Percentiles rank a stretch among this genome's conserved stretches.
phyloP scores from a whole-genome alignment of 2,329 filamentous ascomycete species.

The Thielaviopsis euricoi region DNA sequence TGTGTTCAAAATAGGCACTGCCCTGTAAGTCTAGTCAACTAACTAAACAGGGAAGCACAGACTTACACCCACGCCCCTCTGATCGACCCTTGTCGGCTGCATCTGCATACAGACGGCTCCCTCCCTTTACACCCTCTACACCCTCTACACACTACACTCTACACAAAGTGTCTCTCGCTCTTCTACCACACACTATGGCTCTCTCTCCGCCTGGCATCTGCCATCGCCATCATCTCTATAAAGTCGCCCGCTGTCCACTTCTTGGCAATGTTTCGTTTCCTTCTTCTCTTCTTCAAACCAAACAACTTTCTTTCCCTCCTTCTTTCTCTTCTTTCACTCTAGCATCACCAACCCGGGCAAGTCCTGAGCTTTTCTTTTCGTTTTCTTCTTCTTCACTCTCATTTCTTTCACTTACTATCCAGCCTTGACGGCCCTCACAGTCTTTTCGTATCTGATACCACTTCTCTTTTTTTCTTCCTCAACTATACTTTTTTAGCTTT shows the following conservation, averaged over 20 bases:
- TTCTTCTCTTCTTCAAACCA: not conserved
- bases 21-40: no score
- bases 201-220: not conserved
- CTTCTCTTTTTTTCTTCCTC: not conserved
- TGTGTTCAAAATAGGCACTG: no score
- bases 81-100: not conserved
- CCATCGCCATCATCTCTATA: not conserved
- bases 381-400: not conserved
- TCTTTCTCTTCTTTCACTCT: not conserved
- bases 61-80: not conserved
- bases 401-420: not conserved
- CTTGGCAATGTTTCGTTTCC: not conserved
- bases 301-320: not conserved
- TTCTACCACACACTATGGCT: not conserved
- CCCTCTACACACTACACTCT: not conserved
- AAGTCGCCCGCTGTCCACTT: not conserved
- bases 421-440: slow-evolving; percentile 9
- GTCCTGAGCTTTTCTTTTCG: slow-evolving; percentile 1
- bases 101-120: no score
- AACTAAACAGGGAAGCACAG: not conserved
- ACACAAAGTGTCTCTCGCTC: no score
- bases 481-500: not conserved
- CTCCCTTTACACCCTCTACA: no score
- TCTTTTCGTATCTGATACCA: not conserved
- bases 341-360: not conserved